Base-by-base conservation (phyloP, 441 rosid species). In the Capsella rubella region DNA sequence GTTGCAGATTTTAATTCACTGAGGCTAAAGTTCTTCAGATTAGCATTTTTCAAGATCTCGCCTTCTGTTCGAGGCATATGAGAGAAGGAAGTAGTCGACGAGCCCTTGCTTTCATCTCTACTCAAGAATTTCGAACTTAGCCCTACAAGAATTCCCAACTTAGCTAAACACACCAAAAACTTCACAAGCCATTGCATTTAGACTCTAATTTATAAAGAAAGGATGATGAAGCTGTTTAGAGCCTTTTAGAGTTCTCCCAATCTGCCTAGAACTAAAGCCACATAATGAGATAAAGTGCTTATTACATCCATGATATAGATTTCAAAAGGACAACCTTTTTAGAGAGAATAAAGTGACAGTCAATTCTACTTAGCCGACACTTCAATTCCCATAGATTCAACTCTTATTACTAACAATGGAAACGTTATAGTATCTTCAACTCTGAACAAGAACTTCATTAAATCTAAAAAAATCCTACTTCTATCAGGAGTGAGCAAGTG, bases 1-100 rank as follows among this genome's bases (percentile, higher is more conserved):
- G 95, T 87, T 56, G 92, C 85, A 40, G 81, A 72, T 59, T 67
- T 86, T 4, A 89, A 84, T 34, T 89, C 90, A 12, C 77, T 71
- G 74, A 82, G 81, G 63, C 64, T 79, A 54, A 86, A 85, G 56
- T 42, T 80, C 86, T 86, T 87, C 46, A 89, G 58, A 69, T 89
- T 86, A 12, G 85, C 66, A 29, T 86, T 83, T 74, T 83, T 88
- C 73, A 89, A 82, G 64, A 90, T 89, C 82, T 84, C 90, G 28
- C 85, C 87, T 83, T 87, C 90, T 46, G 87, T 83, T 68, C 88
- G 79, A 31, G 83, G 88, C 57, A 87, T 83, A 46, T 58, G 83
- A 29, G 91, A 81, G 11, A 69, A 77, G 1, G 81, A 82, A 65
- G 76, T 65, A 27, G 69, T 42, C 61, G 89, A 86, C 5, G 89